A percentile compares a stretch with the other conserved stretches of the same genome.
Conservation (phyloP, 2,329 filamentous ascomycete species). For the Xylaria sp. region DNA sequence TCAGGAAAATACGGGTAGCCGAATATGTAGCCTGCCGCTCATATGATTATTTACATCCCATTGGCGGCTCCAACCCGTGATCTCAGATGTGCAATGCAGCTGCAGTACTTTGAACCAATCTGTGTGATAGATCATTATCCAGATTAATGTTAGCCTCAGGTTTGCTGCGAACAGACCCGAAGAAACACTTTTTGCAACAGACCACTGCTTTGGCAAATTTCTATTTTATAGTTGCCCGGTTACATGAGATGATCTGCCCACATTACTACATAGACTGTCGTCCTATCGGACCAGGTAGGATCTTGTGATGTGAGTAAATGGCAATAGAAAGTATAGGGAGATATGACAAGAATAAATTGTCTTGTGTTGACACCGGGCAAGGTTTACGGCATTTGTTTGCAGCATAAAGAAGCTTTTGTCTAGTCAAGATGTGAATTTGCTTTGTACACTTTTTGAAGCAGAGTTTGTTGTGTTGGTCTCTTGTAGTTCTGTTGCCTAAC, state of each 20-base stretch:
- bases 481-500: background rate
- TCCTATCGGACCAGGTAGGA: background rate
- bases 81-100: no score
- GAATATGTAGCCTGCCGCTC: no score
- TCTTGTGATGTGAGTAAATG: background rate
- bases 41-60: no score
- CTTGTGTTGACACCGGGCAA: background rate
- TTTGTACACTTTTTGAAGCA: background rate
- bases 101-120: no score
- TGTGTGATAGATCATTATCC: no score
- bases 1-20: no score
- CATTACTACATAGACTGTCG: no score
- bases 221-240: background rate
- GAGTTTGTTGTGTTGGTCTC: background rate
- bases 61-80: no score
- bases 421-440: background rate
- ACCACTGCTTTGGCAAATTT: no score
- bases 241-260: background rate
- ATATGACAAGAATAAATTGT: background rate
- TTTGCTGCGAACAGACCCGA: no score
- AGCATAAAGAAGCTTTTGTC: background rate
- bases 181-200: no score
- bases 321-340: background rate
- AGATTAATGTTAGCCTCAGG: no score
- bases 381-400: background rate